A percentile compares a stretch with the other conserved stretches of the same genome.
Conservation (phyloP, 768 basidiomycete species). For the Phylloporus sp. region DNA sequence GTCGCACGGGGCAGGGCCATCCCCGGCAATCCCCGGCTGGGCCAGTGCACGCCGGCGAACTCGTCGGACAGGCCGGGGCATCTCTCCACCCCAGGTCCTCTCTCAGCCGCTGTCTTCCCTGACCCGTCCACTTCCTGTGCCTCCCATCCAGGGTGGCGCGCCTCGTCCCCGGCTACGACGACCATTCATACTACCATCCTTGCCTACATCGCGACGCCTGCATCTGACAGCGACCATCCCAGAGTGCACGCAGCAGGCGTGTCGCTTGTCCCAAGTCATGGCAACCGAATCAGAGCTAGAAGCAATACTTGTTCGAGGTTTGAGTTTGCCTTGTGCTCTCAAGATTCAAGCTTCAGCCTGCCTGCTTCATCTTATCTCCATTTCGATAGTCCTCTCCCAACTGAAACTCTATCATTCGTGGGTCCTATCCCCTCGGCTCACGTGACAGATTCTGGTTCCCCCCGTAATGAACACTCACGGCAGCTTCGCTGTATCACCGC, state of each 20-base stretch:
- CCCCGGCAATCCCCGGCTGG: slow-evolving; percentile 10
- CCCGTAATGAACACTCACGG: slow-evolving; percentile 1
- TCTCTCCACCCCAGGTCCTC: neutral
- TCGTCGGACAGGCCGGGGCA: neutral
- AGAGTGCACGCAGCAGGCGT: no score
- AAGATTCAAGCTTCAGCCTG: no score
- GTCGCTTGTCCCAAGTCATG: no score
- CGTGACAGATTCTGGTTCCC: neutral
- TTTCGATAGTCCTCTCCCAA: neutral
- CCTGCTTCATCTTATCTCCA: slow-evolving; percentile 4
- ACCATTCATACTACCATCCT: no score
- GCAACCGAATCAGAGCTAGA: no score
- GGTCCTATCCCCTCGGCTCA: slow-evolving; percentile 10
- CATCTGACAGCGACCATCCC: no score
- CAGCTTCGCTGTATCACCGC: slow-evolving; percentile 1
- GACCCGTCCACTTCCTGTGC: neutral
- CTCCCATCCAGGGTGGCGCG: neutral
- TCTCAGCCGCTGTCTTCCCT: neutral
- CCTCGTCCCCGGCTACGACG: no score
- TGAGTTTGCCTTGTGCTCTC: no score
- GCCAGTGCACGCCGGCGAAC: neutral
- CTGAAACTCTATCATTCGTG: slow-evolving; percentile 9
- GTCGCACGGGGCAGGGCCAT: neutral
- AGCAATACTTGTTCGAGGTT: no score
- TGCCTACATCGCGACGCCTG: no score